phyloP scores from a whole-genome alignment of 1,284 basidiomycete genomes.

The Hemileia vastatrix region DNA sequence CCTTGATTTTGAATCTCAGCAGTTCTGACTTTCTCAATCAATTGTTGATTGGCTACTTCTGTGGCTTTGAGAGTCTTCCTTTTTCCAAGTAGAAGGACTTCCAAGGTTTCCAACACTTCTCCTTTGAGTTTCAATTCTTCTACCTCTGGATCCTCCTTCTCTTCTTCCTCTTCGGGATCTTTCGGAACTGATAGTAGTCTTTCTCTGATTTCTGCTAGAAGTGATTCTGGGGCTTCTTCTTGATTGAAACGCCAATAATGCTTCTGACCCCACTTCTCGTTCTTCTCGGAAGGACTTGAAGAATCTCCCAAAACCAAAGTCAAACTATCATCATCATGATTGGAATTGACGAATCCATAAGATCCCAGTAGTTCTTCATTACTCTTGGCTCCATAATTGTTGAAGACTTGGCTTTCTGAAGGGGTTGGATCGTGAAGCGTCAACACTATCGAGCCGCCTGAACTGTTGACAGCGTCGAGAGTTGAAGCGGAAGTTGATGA shows the following conservation, averaged over 20 bases:
- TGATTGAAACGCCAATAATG: not conserved
- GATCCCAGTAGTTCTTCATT: conserved; percentile 37
- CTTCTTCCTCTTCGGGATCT: not conserved
- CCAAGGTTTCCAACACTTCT: conserved; percentile 23
- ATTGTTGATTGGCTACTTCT: no score
- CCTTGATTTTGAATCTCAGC: not conserved
- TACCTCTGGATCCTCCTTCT: not conserved
- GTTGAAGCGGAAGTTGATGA: not conserved
- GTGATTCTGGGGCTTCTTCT: not conserved
- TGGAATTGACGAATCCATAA: conserved; percentile 35
- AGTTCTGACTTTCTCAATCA: no score
- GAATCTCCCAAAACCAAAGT: conserved; percentile 25
- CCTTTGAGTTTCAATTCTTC: conserved; percentile 22
- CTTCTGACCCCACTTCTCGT: not conserved
- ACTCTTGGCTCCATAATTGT: conserved; percentile 41
- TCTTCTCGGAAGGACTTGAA: not conserved
- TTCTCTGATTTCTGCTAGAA: not conserved
- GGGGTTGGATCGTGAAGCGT: conserved; percentile 1
- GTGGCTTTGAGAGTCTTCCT: conserved; percentile 24
- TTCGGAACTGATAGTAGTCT: not conserved
- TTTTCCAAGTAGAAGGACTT: conserved; percentile 25
- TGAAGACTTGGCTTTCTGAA: conserved; percentile 30
- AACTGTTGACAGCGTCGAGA: not conserved
- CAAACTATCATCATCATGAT: conserved; percentile 30
- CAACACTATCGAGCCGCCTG: conserved; percentile 2